Evolutionary conservation across 768 basidiomycete genomes (phyloP), one percentile per base, ranked within the genome.

Genomic region (Hericium coralloides): DNA sequence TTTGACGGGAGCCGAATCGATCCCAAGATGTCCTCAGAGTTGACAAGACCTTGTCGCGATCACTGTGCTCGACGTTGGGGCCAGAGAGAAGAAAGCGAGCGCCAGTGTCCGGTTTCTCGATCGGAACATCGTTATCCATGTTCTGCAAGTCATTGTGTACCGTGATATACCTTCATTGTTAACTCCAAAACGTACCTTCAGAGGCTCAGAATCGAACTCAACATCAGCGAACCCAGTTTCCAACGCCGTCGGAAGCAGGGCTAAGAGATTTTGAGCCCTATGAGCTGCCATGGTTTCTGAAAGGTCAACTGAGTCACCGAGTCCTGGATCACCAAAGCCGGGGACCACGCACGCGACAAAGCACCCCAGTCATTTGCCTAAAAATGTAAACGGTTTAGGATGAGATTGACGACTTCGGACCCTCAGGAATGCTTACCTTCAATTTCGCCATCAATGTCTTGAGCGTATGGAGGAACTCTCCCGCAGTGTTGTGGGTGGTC

Each of bases 401-500:
- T 8, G 20, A 50, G 17, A 3, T 36, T 23, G 12, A 50, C 15
- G 15, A 36, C 4, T 50, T 36, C 31, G 7, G 31, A 9, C 31
- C 10, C 31, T 31, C 31, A 9, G 31, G 31, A 10, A 36, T 20
- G 36, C 55, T n/a, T 51, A 81, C 83, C 74, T 84, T 85, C 43
- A 85, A 62, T 58, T 85, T 85, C 4, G 83, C 83, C 83, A 85
- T 85, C 45, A 85, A 59, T 0, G 80, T 81, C 66, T 85, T 85
- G 63, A 85, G 68, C 4, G 76, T 72, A 39, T 77, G 76, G 7
- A 84, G 67, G 60, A 85, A 85, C 57, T 79, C 74, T 17, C 77
- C 78, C 0, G 79, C 83, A 0, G 74, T 70, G 0, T 65, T 67
- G 61, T 85, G 82, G 0, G 82, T 80, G 0, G 76, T 55, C 3